Conservation (phyloP, 2,329 filamentous ascomycete genomes). For the Atkinsonella texensis region DNA sequence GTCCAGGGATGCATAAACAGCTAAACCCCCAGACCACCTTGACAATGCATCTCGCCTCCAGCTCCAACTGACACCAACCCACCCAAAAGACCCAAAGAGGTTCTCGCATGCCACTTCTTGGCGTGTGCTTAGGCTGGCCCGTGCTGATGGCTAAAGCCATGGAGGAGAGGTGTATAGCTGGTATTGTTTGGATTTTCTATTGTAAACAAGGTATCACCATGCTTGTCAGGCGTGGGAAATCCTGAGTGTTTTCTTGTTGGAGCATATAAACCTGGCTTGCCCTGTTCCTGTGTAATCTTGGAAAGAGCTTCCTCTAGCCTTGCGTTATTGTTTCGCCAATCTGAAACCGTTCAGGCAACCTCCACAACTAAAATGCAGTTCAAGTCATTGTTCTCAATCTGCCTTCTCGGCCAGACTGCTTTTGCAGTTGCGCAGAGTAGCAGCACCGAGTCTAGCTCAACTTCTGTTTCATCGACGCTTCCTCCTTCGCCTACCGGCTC, state of each 20-base stretch:
- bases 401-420: conserved; percentile 8
- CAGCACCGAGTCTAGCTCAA: not conserved
- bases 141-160: not conserved
- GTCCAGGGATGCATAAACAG: not conserved
- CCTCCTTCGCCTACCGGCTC: conserved; percentile 11
- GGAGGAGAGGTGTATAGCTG: not conserved
- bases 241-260: not conserved
- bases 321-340: not conserved
- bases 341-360: not conserved
- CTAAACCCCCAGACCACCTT: not conserved
- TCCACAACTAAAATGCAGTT: conserved; percentile 5
- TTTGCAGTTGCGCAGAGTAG: conserved; percentile 5
- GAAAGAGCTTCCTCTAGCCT: not conserved
- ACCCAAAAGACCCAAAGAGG: not conserved
- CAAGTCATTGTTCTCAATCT: conserved; percentile 8
- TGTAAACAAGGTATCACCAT: not conserved
- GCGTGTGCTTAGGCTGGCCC: not conserved
- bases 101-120: conserved; percentile 7
- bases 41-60: no score
- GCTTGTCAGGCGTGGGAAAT: not conserved
- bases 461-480: conserved; percentile 3
- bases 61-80: not conserved
- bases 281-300: not conserved
- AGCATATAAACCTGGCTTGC: not conserved
- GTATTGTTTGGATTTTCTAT: not conserved